Evolutionary conservation across 2,329 filamentous ascomycete genomes (phyloP).

Genomic region (Domatiomyces globalis): DNA sequence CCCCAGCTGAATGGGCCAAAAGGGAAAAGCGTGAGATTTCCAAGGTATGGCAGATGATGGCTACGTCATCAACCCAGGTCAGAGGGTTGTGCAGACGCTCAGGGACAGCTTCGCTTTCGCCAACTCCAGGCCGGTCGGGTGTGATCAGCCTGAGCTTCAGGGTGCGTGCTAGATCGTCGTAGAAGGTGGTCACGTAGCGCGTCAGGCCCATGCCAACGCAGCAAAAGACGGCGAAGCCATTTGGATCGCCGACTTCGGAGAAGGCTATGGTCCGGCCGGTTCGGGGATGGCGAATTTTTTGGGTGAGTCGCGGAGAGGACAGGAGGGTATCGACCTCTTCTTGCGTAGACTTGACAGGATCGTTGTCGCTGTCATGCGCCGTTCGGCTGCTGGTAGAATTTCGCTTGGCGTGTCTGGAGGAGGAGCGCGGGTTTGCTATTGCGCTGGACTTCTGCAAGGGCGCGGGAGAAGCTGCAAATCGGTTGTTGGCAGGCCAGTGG

Average conservation of each 20-base stretch:
- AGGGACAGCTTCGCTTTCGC: constrained; percentile 72
- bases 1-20: constrained; percentile 86
- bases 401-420: constrained; percentile 53
- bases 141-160: constrained; percentile 83
- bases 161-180: constrained; percentile 83
- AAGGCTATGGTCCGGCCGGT: constrained; percentile 85
- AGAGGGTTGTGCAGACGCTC: constrained; percentile 75
- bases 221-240: constrained; percentile 84
- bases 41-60: constrained; percentile 79
- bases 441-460: constrained; percentile 26
- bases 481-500: background rate
- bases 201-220: constrained; percentile 97
- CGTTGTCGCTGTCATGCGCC: constrained; percentile 5
- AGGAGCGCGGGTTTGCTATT: constrained; percentile 31
- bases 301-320: constrained; percentile 66
- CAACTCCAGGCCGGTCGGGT: constrained; percentile 83
- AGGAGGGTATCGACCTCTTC: constrained; percentile 77
- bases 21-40: constrained; percentile 95
- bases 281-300: constrained; percentile 73
- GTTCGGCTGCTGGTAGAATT: constrained; percentile 4
- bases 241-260: constrained; percentile 85
- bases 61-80: constrained; percentile 87
- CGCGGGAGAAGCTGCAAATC: constrained; percentile 25
- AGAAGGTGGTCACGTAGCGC: constrained; percentile 90
- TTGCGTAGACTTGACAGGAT: constrained; percentile 74